Evolutionary conservation across 345 rosid species (phyloP), one percentile per base, ranked within the genome.

Genomic region (Murraya koenigii): DNA sequence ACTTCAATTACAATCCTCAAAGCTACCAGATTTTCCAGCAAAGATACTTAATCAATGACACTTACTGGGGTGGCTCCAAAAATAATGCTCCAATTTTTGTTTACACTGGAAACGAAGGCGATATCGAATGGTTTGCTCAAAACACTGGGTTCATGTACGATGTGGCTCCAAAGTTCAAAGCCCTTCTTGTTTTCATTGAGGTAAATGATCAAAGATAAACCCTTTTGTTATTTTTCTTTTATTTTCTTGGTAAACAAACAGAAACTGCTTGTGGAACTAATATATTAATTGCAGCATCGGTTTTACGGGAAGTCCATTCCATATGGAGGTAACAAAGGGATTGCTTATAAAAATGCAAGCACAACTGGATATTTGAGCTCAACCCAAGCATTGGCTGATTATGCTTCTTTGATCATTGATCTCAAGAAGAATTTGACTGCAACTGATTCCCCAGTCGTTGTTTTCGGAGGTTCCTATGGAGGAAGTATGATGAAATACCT

Each of bases 381-480:
- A 32, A 85, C 90, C 0, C 93, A 91, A 47, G 93, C 95, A 0
- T 69, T 89, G 65, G 93, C 93, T 4, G 95, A 91, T 72, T 89
- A 83, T 20, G 91, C 93, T 10, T 78, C 84, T 54, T 79, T 89
- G 44, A 84, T 89, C 7, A 73, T 78, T 61, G 84, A 89, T 72
- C 80, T 91, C 35, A 91, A 91, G 88, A 78, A 81, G 69, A 89
- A 91, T 28, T 39, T 89, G 78, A 77, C 90, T 1, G 88, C 93
- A 15, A 72, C 28, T 22, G 89, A 85, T 30, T 89, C 93, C 75
- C 95, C 93, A 22, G 91, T 91, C n/a, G 84, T 91, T 68, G 88
- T 84, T n/a, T 81, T 88, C 10, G 91, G 93, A 26, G 95, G 95
- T 49, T 91, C 95, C 78, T 91, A 89, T 8, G 95, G 95, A 15